A percentile compares a stretch with the other conserved stretches of the same genome.
Conservation (phyloP, 2,329 filamentous ascomycete species). For the Diaporthe amygdali region DNA sequence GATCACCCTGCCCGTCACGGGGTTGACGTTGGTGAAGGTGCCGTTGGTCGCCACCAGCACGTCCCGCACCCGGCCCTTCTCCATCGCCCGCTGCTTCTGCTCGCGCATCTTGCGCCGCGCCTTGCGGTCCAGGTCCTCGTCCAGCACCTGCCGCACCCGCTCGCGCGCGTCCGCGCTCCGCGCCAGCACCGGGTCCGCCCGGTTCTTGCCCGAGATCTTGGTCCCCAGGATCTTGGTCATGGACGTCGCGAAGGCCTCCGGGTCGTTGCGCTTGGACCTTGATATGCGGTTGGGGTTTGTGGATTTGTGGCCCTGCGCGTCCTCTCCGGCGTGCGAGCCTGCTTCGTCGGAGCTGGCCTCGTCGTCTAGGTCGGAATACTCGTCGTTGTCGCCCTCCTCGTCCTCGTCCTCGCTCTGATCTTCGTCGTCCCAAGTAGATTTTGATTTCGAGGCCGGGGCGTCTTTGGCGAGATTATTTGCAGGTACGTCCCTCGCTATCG, state of each 20-base stretch:
- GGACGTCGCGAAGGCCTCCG: conserved; percentile 86
- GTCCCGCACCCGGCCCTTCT: conserved; percentile 89
- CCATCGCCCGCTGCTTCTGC: conserved; percentile 78
- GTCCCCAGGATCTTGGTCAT: conserved; percentile 92
- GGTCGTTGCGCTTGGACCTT: conserved; percentile 89
- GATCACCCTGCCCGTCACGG: conserved; percentile 46
- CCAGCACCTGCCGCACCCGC: conserved; percentile 73
- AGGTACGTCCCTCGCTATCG: conserved; percentile 29
- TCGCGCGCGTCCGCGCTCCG: conserved; percentile 78
- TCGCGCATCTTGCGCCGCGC: conserved; percentile 79
- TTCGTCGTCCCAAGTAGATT: conserved; percentile 13
- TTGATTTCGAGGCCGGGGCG: conserved; percentile 28
- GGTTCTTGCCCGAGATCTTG: conserved; percentile 82
- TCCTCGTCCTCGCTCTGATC: conserved; percentile 33
- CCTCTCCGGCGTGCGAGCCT: conserved; percentile 45
- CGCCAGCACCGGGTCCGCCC: conserved; percentile 88
- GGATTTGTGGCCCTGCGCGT: conserved; percentile 41
- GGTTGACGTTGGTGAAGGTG: conserved; percentile 50
- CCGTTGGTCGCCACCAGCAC: conserved; percentile 66
- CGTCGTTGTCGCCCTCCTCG: conserved; percentile 39
- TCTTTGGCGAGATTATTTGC: conserved; percentile 37
- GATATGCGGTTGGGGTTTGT: conserved; percentile 35
- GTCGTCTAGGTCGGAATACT: conserved; percentile 44
- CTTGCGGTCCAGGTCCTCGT: conserved; percentile 80
- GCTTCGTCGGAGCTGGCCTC: conserved; percentile 36